Percentiles rank a stretch among this genome's conserved stretches.
These are phyloP conservation scores for Cyanidiococcus yangmingshanensis DNA, from an alignment of 23 red algal genomes.

Conservation along the genomic window DNA sequence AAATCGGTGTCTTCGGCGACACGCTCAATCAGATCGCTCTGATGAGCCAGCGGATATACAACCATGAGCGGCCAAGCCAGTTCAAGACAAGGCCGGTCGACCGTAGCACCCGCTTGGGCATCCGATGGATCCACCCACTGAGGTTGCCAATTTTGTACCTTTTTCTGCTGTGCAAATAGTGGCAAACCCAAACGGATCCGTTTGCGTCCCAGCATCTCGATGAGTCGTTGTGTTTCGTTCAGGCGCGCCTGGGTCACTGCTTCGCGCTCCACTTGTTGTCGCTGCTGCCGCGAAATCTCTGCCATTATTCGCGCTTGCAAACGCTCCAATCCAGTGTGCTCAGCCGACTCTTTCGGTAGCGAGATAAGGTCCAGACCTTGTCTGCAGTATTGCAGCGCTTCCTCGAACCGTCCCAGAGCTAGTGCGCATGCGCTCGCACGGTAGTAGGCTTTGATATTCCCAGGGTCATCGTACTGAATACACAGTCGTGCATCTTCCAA, in stretches of 20 bases:
- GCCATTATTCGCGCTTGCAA: not conserved
- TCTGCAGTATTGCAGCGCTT: not conserved
- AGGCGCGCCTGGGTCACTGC: not conserved
- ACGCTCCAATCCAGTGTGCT: not conserved
- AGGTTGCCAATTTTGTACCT: not conserved
- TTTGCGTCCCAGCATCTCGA: not conserved
- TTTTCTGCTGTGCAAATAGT: constrained; percentile 14
- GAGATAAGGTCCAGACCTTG: not conserved
- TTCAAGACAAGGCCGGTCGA: not conserved
- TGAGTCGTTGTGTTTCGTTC: not conserved
- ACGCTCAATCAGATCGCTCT: not conserved
- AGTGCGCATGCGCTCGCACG: not conserved
- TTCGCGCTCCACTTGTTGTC: not conserved
- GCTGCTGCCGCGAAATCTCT: not conserved
- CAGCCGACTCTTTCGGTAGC: not conserved
- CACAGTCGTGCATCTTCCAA: constrained; percentile 4
- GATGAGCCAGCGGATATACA: not conserved
- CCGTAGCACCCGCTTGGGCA: not conserved
- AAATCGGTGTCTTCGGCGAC: not conserved
- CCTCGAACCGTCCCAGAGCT: not conserved
- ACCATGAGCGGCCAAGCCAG: constrained; percentile 5
- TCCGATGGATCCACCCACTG: not conserved
- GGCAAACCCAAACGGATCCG: not conserved
- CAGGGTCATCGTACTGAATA: not conserved
- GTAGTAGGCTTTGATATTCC: not conserved